These are phyloP conservation scores for Chlorella vulgaris DNA, from an alignment of 139 green algal genomes.

Conservation along the genomic window DNA sequence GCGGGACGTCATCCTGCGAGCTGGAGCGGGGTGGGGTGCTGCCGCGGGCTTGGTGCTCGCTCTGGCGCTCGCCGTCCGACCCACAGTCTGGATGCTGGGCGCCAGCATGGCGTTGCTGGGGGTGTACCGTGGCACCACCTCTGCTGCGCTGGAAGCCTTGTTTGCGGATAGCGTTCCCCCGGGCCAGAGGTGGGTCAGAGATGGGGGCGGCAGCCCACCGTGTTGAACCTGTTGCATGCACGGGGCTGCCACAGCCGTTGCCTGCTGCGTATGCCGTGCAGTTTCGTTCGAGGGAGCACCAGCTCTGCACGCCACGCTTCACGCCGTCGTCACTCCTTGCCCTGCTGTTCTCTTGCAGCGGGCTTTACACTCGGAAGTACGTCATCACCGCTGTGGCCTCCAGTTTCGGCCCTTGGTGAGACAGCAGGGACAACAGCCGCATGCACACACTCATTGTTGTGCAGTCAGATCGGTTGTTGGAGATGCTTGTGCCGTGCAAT, in stretches of 20 bases:
- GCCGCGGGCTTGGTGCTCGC: constrained; percentile 15
- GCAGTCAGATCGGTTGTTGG: no score
- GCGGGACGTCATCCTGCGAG: constrained; percentile 42
- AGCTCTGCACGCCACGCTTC: no score
- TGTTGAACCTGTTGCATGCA: neutral
- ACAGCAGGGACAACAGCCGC: no score
- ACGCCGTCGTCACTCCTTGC: no score
- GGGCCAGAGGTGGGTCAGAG: constrained; percentile 19
- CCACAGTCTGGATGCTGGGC: neutral
- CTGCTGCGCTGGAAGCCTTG: constrained; percentile 15
- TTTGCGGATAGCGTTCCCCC: constrained; percentile 46
- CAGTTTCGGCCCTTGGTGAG: constrained; percentile 41
- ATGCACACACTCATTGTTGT: no score
- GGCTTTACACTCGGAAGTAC: constrained; percentile 42
- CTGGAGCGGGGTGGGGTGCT: constrained; percentile 30
- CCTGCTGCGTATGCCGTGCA: neutral
- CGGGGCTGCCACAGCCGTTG: neutral
- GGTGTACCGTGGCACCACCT: constrained; percentile 15
- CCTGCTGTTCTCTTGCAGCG: constrained; percentile 17
- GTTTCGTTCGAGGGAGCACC: neutral
- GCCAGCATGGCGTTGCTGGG: constrained; percentile 34
- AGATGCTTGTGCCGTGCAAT: no score
- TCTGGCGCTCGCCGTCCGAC: neutral
- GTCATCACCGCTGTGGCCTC: constrained; percentile 29
- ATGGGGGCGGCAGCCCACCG: neutral